A percentile compares a stretch with the other conserved stretches of the same genome.
These are phyloP conservation scores for Cylindrodendrum hubeiense DNA, from an alignment of 2,329 filamentous ascomycete genomes.

Conservation along the genomic window DNA sequence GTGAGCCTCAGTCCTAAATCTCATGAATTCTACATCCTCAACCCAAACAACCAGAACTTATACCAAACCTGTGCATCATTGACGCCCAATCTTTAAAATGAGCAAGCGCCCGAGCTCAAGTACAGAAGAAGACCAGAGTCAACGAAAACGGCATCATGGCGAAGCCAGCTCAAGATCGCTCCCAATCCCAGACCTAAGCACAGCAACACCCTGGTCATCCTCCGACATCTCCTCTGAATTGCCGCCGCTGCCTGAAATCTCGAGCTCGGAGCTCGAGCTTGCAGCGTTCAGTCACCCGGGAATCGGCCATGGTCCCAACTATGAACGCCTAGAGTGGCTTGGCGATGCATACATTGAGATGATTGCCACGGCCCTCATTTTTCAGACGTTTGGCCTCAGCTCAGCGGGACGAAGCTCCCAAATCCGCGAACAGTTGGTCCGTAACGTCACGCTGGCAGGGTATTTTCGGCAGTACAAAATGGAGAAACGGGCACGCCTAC, in stretches of 20 bases:
- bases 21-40: constrained; percentile 4
- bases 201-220: constrained; percentile 59
- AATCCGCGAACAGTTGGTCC: constrained; percentile 82
- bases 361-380: constrained; percentile 81
- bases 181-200: constrained; percentile 28
- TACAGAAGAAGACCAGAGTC: constrained; percentile 10
- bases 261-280: constrained; percentile 69
- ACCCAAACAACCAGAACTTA: not conserved
- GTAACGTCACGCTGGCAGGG: constrained; percentile 80
- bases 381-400: constrained; percentile 75
- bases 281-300: constrained; percentile 78
- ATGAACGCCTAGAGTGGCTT: constrained; percentile 89
- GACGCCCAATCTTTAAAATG: constrained; percentile 19
- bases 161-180: constrained; percentile 10
- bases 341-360: constrained; percentile 89
- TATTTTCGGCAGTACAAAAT: constrained; percentile 81
- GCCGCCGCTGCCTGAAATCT: constrained; percentile 72
- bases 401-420: constrained; percentile 78
- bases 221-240: constrained; percentile 60
- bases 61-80: not conserved
- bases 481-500: constrained; percentile 72
- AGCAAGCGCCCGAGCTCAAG: constrained; percentile 27
- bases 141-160: constrained; percentile 37
- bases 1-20: constrained; percentile 13
- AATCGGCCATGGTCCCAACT: constrained; percentile 56